Base-by-base conservation (phyloP, 805 yeast genomes). In the Jamesozyma jinghongensis region DNA sequence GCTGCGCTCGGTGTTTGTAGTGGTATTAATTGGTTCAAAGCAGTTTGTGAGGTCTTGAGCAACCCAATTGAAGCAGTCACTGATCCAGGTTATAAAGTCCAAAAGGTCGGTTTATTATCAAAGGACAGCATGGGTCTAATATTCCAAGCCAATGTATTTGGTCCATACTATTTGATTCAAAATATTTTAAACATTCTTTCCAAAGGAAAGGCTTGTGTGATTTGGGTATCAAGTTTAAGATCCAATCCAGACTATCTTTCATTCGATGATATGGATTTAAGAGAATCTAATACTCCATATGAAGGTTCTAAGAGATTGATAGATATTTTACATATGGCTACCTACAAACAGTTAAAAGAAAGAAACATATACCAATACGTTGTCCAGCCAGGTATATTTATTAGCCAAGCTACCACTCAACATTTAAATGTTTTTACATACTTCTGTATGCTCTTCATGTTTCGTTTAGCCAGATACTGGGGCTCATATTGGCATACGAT, bases 381-480 rank as follows among this genome's bases (percentile, higher is more conserved):
- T 28, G 77, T 84, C 4, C 96, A 92, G 46, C 98, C 98, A 0
- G 98, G 98, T n/a, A 85, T 92, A 19, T 87, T 92, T 62, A 81
- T 81, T 18, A 81, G 94, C 40, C 80, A 81, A 45, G 79, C 94
- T 3, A 85, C 85, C 52, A 76, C 74, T 60, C 75, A 77, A 49
- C 83, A 74, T 51, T 69, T 92, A 56, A 87, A 85, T 56, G 62
- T 81, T 3, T 68, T 87, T 58, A 80, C 95, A 1, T 84, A 77
- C 56, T 77, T 82, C 49, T 92, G 94, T 7, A 92, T 92, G 97
- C 54, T 85, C 43, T 46, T 79, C 34, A 67, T 88, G 59, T 92
- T 92, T 56, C 85, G 85, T 59, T 30, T 87, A 4, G 94, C 95
- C 6, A 73, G 97, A 48, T 68, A 70, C 47, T 57, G 77, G 27